phyloP scores from a whole-genome alignment of 1,284 basidiomycete species.

The Exobasidium cylindrosporum region DNA sequence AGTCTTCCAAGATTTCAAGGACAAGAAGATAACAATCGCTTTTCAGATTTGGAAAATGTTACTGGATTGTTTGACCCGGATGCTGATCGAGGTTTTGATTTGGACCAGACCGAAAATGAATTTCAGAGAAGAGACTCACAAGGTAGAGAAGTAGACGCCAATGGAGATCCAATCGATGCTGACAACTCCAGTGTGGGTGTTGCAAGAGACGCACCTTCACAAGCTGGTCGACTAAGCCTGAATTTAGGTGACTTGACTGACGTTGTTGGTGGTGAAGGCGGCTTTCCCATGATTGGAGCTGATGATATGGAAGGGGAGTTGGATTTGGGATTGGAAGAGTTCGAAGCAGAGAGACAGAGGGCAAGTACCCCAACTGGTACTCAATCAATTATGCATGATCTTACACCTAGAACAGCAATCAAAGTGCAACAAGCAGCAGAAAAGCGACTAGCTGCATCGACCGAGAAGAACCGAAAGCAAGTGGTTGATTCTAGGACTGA shows the following conservation, averaged over 20 bases:
- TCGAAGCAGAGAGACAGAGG: conserved; percentile 56
- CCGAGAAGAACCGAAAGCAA: conserved; percentile 53
- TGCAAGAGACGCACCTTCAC: conserved; percentile 43
- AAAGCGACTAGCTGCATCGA: conserved; percentile 32
- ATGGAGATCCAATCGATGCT: conserved; percentile 56
- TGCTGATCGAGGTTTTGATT: conserved; percentile 45
- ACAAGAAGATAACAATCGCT: not conserved
- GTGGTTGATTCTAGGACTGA: conserved; percentile 60
- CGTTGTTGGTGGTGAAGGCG: conserved; percentile 26
- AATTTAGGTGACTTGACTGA: conserved; percentile 20
- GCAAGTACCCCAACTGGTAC: not conserved
- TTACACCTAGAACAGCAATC: conserved; percentile 62
- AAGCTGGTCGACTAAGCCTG: conserved; percentile 30
- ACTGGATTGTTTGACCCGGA: conserved; percentile 32
- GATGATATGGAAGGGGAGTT: conserved; percentile 59
- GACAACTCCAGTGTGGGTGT: conserved; percentile 48
- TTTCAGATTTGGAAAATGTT: not conserved
- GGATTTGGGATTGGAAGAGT: conserved; percentile 66
- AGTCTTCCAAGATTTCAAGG: conserved; percentile 34
- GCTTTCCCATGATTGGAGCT: conserved; percentile 26
- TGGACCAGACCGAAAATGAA: conserved; percentile 58
- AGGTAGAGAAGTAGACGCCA: conserved; percentile 35
- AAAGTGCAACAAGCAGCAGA: conserved; percentile 44
- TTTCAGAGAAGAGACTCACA: conserved; percentile 26
- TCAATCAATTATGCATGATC: not conserved